Percentiles rank a stretch among this genome's conserved stretches.
Evolutionary conservation across 306 rosid species (phyloP).

Genomic region (Coriaria nepalensis): DNA sequence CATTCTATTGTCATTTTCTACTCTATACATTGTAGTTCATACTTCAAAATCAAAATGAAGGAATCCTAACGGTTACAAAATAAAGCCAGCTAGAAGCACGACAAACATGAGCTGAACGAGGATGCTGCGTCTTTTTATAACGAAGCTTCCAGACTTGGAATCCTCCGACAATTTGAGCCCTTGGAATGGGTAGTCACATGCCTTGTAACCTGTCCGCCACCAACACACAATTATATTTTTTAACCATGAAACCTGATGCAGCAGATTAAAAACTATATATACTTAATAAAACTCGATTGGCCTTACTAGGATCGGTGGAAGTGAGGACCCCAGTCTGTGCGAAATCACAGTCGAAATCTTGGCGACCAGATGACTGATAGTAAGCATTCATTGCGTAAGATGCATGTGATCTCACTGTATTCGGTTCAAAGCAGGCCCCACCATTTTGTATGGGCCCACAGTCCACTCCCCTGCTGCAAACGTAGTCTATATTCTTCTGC

Average conservation of each 20-base stretch:
- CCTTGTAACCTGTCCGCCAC: conserved; percentile 30
- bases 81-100: too few relatives aligned
- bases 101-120: too few relatives aligned
- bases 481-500: conserved; percentile 40
- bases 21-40: too few relatives aligned
- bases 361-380: conserved; percentile 37
- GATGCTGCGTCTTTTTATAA: too few relatives aligned
- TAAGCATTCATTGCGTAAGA: conserved; percentile 47
- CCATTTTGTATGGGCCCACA: conserved; percentile 30
- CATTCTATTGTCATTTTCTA: too few relatives aligned
- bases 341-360: conserved; percentile 46
- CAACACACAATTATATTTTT: neutral
- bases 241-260: too few relatives aligned
- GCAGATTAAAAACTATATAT: too few relatives aligned
- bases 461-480: conserved; percentile 33
- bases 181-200: conserved; percentile 35
- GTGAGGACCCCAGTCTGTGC: conserved; percentile 43
- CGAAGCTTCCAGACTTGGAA: too few relatives aligned
- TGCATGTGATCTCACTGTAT: conserved; percentile 36
- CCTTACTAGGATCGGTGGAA: conserved; percentile 49
- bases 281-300: neutral
- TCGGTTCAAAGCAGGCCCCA: conserved; percentile 38
- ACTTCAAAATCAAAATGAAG: too few relatives aligned
- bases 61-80: too few relatives aligned
- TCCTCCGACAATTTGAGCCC: conserved; percentile 15